Percentiles rank a stretch among this genome's conserved stretches.
These are phyloP conservation scores for Plantago coronopus DNA, from an alignment of 305 asterid genomes.

Conservation along the genomic window DNA sequence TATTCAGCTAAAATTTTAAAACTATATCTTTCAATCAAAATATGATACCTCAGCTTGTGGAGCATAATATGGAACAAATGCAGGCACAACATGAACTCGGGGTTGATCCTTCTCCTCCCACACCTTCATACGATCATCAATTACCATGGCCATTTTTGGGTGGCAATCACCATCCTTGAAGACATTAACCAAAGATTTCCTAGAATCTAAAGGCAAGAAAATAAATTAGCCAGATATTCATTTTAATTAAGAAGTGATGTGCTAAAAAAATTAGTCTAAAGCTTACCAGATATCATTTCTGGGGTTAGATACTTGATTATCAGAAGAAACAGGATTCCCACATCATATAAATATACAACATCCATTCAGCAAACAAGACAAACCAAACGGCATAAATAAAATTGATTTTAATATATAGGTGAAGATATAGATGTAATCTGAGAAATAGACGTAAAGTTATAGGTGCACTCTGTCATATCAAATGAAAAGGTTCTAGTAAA, in stretches of 20 bases:
- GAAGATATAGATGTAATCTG: no score
- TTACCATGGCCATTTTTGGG: constrained; percentile 97
- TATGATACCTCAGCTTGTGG: constrained; percentile 90
- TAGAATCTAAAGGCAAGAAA: constrained; percentile 50
- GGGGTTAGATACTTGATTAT: neutral
- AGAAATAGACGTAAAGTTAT: no score
- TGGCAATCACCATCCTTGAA: constrained; percentile 87
- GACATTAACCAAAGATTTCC: constrained; percentile 80
- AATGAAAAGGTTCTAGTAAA: no score
- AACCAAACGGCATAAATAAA: neutral
- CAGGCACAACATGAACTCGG: constrained; percentile 95
- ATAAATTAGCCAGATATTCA: constrained; percentile 12
- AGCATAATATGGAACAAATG: constrained; percentile 95
- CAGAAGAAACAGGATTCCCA: neutral
- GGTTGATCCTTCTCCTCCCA: constrained; percentile 99
- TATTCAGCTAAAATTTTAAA: constrained; percentile 19
- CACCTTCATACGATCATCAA: constrained; percentile 91
- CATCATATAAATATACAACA: neutral
- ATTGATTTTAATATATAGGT: no score
- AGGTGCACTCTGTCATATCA: no score
- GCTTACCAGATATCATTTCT: constrained; percentile 5
- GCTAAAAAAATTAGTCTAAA: constrained; percentile 14
- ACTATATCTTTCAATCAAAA: no score
- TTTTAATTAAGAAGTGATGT: constrained; percentile 14
- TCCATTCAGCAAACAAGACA: neutral